These are phyloP conservation scores for Pichia sp. DNA, from an alignment of 1,139 yeast species.

Conservation along the genomic window DNA sequence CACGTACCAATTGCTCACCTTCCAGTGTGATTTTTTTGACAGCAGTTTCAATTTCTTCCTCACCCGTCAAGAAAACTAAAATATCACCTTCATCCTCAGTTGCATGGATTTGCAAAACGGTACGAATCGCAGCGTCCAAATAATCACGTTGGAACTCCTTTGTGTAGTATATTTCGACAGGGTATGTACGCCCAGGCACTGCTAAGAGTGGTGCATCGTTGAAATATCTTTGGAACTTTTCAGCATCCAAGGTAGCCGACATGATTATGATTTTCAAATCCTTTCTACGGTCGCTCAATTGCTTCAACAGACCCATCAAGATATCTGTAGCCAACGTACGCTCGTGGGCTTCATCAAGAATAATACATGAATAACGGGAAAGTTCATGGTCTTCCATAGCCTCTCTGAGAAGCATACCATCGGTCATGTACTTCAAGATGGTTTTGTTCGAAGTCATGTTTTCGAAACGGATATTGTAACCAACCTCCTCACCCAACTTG, in stretches of 20 bases:
- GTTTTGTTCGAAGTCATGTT: slow-evolving; percentile 80
- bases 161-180: slow-evolving; percentile 94
- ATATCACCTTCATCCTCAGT: slow-evolving; percentile 95
- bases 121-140: slow-evolving; percentile 88
- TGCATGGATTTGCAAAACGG: slow-evolving; percentile 93
- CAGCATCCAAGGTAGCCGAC: slow-evolving; percentile 98
- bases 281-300: slow-evolving; percentile 71
- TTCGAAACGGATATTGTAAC: slow-evolving; percentile 85
- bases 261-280: slow-evolving; percentile 89
- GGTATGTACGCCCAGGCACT: slow-evolving; percentile 97
- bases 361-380: slow-evolving; percentile 78
- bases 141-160: slow-evolving; percentile 96
- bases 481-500: slow-evolving; percentile 57
- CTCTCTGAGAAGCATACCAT: slow-evolving; percentile 95
- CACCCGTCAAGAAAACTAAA: slow-evolving; percentile 87
- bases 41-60: slow-evolving; percentile 97
- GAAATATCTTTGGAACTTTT: slow-evolving; percentile 87
- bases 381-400: slow-evolving; percentile 95
- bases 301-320: slow-evolving; percentile 88
- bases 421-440: slow-evolving; percentile 92
- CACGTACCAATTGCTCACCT: slow-evolving; percentile 82
- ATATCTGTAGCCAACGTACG: slow-evolving; percentile 96
- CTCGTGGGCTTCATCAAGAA: slow-evolving; percentile 97
- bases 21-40: slow-evolving; percentile 83
- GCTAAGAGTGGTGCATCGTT: slow-evolving; percentile 90